phyloP scores from a whole-genome alignment of 345 rosid genomes.

The Citrus medica region DNA sequence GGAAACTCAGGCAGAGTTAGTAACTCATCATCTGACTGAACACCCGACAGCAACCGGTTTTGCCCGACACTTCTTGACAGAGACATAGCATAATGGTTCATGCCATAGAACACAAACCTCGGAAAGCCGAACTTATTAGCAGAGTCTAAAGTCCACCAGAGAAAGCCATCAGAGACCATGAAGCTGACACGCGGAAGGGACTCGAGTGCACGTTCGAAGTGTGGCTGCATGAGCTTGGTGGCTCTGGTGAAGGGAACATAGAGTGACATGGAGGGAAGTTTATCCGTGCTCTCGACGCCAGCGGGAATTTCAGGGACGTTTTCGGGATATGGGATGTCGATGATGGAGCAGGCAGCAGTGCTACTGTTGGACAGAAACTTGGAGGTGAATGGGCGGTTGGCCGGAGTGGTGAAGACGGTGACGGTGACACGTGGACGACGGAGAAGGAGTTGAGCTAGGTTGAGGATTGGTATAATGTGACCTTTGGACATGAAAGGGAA shows the following conservation, averaged over 20 bases:
- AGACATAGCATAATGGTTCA: slow-evolving; percentile 23
- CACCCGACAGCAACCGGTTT: slow-evolving; percentile 10
- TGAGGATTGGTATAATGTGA: slow-evolving; percentile 77
- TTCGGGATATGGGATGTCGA: slow-evolving; percentile 52
- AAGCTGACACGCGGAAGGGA: slow-evolving; percentile 42
- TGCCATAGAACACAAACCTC: slow-evolving; percentile 52
- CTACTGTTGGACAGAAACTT: slow-evolving; percentile 33
- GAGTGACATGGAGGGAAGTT: slow-evolving; percentile 62
- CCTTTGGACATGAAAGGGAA: slow-evolving; percentile 89
- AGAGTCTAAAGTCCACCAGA: slow-evolving; percentile 79
- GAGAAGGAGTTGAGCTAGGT: slow-evolving; percentile 60
- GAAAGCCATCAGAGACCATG: slow-evolving; percentile 66
- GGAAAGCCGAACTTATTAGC: slow-evolving; percentile 61
- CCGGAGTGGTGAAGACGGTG: slow-evolving; percentile 73
- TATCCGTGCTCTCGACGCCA: slow-evolving; percentile 65
- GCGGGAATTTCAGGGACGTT: slow-evolving; percentile 42
- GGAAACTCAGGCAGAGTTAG: slow-evolving; percentile 53
- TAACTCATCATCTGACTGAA: slow-evolving; percentile 37
- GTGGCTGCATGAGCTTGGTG: slow-evolving; percentile 55
- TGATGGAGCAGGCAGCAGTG: slow-evolving; percentile 21
- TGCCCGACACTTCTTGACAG: neutral
- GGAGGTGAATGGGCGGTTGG: slow-evolving; percentile 52
- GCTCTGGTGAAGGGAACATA: slow-evolving; percentile 44
- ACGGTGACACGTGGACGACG: slow-evolving; percentile 27
- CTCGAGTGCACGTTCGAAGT: slow-evolving; percentile 41